Evolutionary conservation across 2,329 filamentous ascomycete genomes (phyloP).

Genomic region (Alternaria sp.): DNA sequence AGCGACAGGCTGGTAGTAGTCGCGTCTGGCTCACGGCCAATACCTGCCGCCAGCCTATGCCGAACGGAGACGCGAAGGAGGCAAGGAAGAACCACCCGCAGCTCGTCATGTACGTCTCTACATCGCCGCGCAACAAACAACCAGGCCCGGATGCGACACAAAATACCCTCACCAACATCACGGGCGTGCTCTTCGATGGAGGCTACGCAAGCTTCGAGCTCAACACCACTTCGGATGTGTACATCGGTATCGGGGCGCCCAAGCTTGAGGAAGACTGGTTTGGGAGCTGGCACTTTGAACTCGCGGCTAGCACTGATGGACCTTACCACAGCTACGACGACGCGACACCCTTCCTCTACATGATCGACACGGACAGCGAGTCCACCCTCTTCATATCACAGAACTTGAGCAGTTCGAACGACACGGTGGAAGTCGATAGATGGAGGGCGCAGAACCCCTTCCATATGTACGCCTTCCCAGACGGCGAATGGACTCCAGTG

Average conservation of each 20-base stretch:
- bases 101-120: constrained; percentile 79
- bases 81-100: constrained; percentile 60
- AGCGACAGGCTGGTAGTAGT: constrained; percentile 37
- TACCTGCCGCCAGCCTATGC: constrained; percentile 78
- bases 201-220: constrained; percentile 73
- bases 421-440: constrained; percentile 57
- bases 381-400: constrained; percentile 81
- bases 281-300: constrained; percentile 77
- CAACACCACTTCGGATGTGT: constrained; percentile 71
- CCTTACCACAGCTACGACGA: constrained; percentile 74
- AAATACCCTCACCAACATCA: constrained; percentile 52
- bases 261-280: constrained; percentile 63
- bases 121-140: constrained; percentile 65
- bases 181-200: constrained; percentile 61
- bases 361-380: constrained; percentile 83
- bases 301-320: constrained; percentile 81
- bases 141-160: constrained; percentile 67
- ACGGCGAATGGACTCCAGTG: constrained; percentile 62
- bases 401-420: constrained; percentile 66
- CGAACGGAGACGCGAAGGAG: constrained; percentile 57
- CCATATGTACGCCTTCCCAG: constrained; percentile 76
- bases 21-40: constrained; percentile 83
- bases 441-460: constrained; percentile 67
- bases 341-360: constrained; percentile 67
- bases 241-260: constrained; percentile 76